phyloP scores from a whole-genome alignment of 2,329 filamentous ascomycete species.

The Penicillium sp. region DNA sequence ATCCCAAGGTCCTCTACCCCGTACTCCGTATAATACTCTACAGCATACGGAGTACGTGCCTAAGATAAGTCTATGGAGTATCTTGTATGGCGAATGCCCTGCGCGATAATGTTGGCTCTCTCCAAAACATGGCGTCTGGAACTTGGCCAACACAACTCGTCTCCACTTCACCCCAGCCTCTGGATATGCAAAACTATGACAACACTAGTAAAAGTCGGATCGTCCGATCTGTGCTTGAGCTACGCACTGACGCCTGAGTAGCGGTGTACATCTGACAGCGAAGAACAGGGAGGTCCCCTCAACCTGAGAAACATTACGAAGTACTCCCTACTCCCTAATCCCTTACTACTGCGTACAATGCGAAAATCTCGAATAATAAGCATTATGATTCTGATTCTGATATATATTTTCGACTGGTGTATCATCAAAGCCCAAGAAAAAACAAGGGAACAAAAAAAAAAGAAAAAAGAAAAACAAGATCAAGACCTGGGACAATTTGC shows the following conservation, averaged over 20 bases:
- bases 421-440: slow-evolving; percentile 11
- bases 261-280: slow-evolving; percentile 2
- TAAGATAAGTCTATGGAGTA: no score
- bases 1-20: neutral
- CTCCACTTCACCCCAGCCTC: no score
- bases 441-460: slow-evolving; percentile 6
- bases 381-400: slow-evolving; percentile 13
- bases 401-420: slow-evolving; percentile 18
- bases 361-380: neutral
- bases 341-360: no score
- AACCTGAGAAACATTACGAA: no score
- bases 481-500: neutral
- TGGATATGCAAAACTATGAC: no score
- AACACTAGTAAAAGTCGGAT: neutral
- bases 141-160: no score
- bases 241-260: slow-evolving; percentile 1
- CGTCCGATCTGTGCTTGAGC: neutral
- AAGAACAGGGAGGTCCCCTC: no score
- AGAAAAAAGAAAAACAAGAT: slow-evolving; percentile 3
- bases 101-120: no score
- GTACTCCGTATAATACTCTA: neutral
- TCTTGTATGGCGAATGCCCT: no score
- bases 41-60: no score
- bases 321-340: no score
- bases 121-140: no score